phyloP scores from a whole-genome alignment of 345 rosid genomes.

The Gynandropsis gynandra region DNA sequence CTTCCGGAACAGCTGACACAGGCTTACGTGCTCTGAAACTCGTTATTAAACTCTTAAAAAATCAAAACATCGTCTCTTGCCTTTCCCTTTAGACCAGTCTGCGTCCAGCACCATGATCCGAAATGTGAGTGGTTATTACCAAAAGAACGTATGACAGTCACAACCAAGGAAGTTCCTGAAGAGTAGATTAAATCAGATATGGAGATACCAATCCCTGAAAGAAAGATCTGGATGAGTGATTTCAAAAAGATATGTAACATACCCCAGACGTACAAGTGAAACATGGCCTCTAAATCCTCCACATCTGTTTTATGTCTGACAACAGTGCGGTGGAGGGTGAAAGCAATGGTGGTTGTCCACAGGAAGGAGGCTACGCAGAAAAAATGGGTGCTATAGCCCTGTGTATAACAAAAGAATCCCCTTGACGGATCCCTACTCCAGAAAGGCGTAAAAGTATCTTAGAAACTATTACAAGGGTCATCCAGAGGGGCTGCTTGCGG shows the following conservation, averaged over 20 bases:
- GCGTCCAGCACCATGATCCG: slow-evolving; percentile 78
- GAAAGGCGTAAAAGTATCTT: slow-evolving; percentile 8
- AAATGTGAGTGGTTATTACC: slow-evolving; percentile 71
- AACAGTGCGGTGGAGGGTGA: slow-evolving; percentile 93
- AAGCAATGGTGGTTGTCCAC: slow-evolving; percentile 94
- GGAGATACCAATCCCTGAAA: slow-evolving; percentile 1
- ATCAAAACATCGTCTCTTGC: slow-evolving; percentile 30
- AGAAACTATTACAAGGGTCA: slow-evolving; percentile 1
- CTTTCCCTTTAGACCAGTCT: slow-evolving; percentile 77
- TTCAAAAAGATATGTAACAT: too few species aligned
- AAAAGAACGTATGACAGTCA: slow-evolving; percentile 78
- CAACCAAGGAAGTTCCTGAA: slow-evolving; percentile 69
- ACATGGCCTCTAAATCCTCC: slow-evolving; percentile 91
- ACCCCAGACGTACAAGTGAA: slow-evolving; percentile 99
- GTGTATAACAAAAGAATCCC: slow-evolving; percentile 78
- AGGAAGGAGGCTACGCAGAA: slow-evolving; percentile 94
- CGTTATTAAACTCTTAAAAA: too few species aligned
- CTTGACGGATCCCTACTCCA: slow-evolving; percentile 79
- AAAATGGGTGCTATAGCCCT: slow-evolving; percentile 80
- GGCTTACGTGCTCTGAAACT: too few species aligned
- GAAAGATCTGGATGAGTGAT: not conserved
- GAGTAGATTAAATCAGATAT: slow-evolving; percentile 17
- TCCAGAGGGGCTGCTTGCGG: not conserved
- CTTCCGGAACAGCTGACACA: too few species aligned
- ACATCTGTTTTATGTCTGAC: slow-evolving; percentile 88